These are phyloP conservation scores for Mycena alexandri DNA, from an alignment of 768 basidiomycete genomes.

Conservation along the genomic window DNA sequence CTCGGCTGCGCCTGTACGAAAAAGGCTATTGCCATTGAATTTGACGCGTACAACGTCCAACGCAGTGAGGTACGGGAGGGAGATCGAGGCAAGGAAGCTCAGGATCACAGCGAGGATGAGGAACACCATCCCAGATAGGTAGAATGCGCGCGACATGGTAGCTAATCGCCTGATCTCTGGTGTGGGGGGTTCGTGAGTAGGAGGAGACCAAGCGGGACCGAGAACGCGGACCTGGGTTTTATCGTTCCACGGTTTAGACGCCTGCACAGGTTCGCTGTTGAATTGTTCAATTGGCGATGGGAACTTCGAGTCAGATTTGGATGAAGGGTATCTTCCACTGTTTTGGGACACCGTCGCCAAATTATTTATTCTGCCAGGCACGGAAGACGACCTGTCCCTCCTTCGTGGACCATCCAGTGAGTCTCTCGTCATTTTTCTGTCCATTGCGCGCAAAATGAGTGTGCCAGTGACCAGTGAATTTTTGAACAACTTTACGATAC, in stretches of 20 bases:
- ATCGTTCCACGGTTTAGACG: slow-evolving; percentile 25
- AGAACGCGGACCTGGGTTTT: background rate
- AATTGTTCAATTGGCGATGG: background rate
- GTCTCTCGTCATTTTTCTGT: too few relatives aligned
- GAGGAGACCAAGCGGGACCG: slow-evolving; percentile 3
- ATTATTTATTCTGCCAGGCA: background rate
- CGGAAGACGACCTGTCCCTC: background rate
- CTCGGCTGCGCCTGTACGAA: background rate
- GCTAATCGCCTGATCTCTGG: background rate
- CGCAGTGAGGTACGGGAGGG: slow-evolving; percentile 36
- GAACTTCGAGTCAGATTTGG: slow-evolving; percentile 7
- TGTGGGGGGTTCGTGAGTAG: too few relatives aligned
- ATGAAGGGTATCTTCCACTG: too few relatives aligned
- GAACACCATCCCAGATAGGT: slow-evolving; percentile 28
- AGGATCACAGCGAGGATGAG: slow-evolving; percentile 36
- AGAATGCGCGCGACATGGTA: slow-evolving; percentile 32
- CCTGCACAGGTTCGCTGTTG: background rate
- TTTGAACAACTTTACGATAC: too few relatives aligned
- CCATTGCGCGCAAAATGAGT: too few relatives aligned
- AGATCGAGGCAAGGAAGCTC: slow-evolving; percentile 38
- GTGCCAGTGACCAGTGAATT: too few relatives aligned
- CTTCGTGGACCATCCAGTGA: too few relatives aligned
- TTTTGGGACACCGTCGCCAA: background rate
- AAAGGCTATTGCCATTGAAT: background rate
- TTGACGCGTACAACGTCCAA: slow-evolving; percentile 35